Conservation (phyloP, 2,329 filamentous ascomycete species). For the Myriangium duriaei region DNA sequence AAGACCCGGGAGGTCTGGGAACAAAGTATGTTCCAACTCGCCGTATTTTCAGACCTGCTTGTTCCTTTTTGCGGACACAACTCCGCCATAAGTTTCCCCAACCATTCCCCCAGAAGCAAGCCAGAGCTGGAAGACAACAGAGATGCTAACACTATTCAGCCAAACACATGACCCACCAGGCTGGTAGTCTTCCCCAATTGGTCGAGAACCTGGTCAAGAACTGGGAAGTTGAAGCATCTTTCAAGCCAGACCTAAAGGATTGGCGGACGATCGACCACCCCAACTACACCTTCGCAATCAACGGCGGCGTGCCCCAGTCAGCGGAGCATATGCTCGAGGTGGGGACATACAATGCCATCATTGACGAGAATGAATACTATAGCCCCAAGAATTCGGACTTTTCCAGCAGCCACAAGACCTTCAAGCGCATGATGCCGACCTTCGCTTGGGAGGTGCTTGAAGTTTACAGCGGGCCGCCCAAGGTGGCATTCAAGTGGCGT, state of each 20-base stretch:
- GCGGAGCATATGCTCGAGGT: constrained; percentile 54
- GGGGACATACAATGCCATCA: constrained; percentile 58
- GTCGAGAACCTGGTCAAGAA: constrained; percentile 62
- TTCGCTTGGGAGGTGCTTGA: constrained; percentile 61
- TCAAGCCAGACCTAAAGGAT: constrained; percentile 48
- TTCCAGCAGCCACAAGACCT: constrained; percentile 53
- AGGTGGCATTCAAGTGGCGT: constrained; percentile 52
- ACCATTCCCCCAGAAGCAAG: too few relatives aligned
- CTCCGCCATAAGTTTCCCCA: too few relatives aligned
- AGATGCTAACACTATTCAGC: constrained; percentile 32
- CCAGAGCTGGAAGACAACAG: too few relatives aligned
- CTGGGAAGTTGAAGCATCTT: constrained; percentile 60
- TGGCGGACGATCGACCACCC: constrained; percentile 53
- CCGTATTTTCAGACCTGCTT: too few relatives aligned
- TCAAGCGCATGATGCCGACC: constrained; percentile 61
- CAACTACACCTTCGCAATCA: constrained; percentile 52
- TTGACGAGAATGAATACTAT: constrained; percentile 52
- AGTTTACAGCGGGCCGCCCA: constrained; percentile 52
- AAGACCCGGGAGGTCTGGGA: constrained; percentile 49
- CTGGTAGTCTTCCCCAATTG: constrained; percentile 45
- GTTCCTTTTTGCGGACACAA: too few relatives aligned
- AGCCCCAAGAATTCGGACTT: constrained; percentile 50
- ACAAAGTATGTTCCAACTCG: constrained; percentile 48
- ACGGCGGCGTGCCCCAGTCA: constrained; percentile 44
- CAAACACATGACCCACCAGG: constrained; percentile 43